phyloP scores from a whole-genome alignment of 1,139 yeast genomes.

The Magnusiomyces suaveolens region DNA sequence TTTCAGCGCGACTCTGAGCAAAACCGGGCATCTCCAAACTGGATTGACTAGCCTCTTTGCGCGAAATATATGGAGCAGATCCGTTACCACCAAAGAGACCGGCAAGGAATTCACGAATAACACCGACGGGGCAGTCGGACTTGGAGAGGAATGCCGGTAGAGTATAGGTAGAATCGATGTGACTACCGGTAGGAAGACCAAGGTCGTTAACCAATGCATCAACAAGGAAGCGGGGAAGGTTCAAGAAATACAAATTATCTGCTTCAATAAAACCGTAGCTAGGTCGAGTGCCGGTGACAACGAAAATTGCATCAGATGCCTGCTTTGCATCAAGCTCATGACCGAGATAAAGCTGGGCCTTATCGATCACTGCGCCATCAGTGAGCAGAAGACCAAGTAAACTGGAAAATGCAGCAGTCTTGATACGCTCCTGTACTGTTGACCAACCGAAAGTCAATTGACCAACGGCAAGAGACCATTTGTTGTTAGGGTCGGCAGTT shows the following conservation, averaged over 20 bases:
- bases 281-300: not conserved
- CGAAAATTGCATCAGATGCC: not conserved
- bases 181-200: not conserved
- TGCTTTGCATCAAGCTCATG: not conserved
- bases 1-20: not conserved
- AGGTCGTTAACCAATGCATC: not conserved
- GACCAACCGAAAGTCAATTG: not conserved
- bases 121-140: not conserved
- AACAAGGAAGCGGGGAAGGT: not conserved
- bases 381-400: not conserved
- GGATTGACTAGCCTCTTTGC: not conserved
- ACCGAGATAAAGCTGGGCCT: not conserved
- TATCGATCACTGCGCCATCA: not conserved
- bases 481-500: not conserved
- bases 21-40: not conserved
- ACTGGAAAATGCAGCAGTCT: not conserved
- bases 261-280: not conserved
- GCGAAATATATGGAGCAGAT: not conserved
- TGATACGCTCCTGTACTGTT: not conserved
- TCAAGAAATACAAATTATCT: not conserved
- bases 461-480: not conserved
- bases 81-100: not conserved
- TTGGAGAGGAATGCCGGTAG: not conserved
- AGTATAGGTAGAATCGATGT: not conserved
- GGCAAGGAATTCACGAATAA: not conserved